Evolutionary conservation across 2,329 filamentous ascomycete genomes (phyloP).

Genomic region (Diaporthe batatas): DNA sequence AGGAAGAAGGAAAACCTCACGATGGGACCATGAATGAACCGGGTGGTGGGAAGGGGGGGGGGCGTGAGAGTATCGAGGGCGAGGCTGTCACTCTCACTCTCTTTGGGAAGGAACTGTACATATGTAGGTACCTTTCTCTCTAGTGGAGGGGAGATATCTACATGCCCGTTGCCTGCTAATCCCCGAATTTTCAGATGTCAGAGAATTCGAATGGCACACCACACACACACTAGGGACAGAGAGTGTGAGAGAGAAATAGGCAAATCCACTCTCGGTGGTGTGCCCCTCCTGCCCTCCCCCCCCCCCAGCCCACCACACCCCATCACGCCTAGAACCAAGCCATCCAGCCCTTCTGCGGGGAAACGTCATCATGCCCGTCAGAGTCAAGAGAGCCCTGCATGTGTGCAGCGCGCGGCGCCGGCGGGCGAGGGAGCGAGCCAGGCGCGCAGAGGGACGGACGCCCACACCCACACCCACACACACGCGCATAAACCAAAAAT

Average conservation of each 20-base stretch:
- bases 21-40: constrained; percentile 23
- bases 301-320: not conserved
- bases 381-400: constrained; percentile 4
- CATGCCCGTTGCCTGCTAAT: not conserved
- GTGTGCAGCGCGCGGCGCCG: not conserved
- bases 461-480: too few species aligned
- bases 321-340: not conserved
- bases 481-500: not conserved
- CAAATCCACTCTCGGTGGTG: constrained; percentile 11
- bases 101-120: too few species aligned
- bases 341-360: constrained; percentile 37
- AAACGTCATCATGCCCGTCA: constrained; percentile 39
- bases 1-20: not conserved
- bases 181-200: constrained; percentile 38
- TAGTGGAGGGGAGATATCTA: not conserved
- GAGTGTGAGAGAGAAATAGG: not conserved
- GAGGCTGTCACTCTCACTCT: not conserved
- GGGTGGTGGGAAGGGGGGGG: not conserved
- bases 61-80: constrained; percentile 25
- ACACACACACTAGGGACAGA: not conserved
- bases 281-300: constrained; percentile 12
- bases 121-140: not conserved
- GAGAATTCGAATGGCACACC: constrained; percentile 5
- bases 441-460: too few species aligned
- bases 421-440: not conserved